Evolutionary conservation across 306 rosid genomes (phyloP), one percentile per base, ranked within the genome.

Genomic region (Senna siamea): DNA sequence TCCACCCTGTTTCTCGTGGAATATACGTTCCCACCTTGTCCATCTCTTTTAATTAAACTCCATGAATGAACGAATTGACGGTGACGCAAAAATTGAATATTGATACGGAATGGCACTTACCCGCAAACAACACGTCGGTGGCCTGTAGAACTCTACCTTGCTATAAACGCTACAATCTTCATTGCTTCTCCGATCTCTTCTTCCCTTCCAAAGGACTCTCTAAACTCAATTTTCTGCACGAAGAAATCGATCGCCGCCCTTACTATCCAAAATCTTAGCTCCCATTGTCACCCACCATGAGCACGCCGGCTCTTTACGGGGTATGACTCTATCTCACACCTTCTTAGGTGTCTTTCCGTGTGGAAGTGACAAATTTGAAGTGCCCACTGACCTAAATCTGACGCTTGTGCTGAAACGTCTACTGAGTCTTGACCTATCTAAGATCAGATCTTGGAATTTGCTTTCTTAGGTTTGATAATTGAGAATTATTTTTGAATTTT

Each of bases 231-330:
- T 48, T 41, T 17, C 38, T 9, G 14, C 54, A 13, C 75, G 2
- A 30, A 12, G 43, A 30, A 62, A 35, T 67, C 3, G 52, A 48
- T 72, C 69, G 9, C 51, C 19, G 23, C 34, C 28, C 30, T 26
- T 26, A 26, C 46, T 18, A 10, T 53, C 80, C 43, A 18, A 4
- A 48, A 28, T 54, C 53, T 59, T 20, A 67, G 50, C 35, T 26
- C 50, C 76, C 53, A 47, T 63, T 55, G 53, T 70, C 79, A 51
- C 58, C 53, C 51, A 68, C 74, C 78, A 88, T 88, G 95, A 85
- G 84, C 84, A 75, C 87, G 74, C 87, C 89, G 30, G 72, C 80
- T 20, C 82, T 84, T 78, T 66, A 84, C 52, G 83, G 79, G 83
- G 94, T 89, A 79, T 22, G 22, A 23, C 69, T 54, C 37, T 30